Evolutionary conservation across 768 basidiomycete genomes (phyloP), one percentile per base, ranked within the genome.

Genomic region (Baorangia bicolor): DNA sequence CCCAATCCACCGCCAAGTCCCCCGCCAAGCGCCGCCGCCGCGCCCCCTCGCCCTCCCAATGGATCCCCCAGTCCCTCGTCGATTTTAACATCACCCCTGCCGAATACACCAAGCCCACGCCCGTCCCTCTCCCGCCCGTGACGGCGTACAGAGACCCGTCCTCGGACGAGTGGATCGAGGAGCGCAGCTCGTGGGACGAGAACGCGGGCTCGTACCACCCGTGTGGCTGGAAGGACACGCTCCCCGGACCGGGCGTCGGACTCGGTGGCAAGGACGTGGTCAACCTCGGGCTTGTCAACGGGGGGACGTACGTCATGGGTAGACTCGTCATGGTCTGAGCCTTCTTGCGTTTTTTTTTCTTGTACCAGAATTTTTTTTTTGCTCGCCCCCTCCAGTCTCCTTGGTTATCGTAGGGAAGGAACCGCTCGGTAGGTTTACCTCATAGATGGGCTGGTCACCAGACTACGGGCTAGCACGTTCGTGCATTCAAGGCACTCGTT

Each of bases 171-270:
- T 74, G 66, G 67, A 62, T 69, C 57, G 89, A 91, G 66, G 89
- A 91, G 68, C 79, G 89, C 50, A 78, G 90, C 68, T 88, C 87
- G 43, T 90, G 80, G 78, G 82, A 85, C 61, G 80, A 84, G 62
- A 83, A 81, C 62, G 73, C 78, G 23, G 75, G 75, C 31, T 44
- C 87, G 35, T 90, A 91, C 69, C 87, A 88, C 59, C 86, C 86
- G 0, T 66, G 74, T 42, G 81, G 80, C 3, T 91, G 87, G 88
- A 77, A 71, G 47, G 82, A 83, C 33, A 77, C 78, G 14, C 76
- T 90, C 27, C 88, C 88, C 3, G 78, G 78, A 0, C 78, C 78
- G 14, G 87, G 80, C 14, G 77, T 83, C 44, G 82, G 73, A 0
- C 51, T 68, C 13, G 60, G 67, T 7, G 66, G 66, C 18, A 73